Evolutionary conservation across 108 stramenopile species (phyloP), one percentile per base, ranked within the genome.

Genomic region (Fistulifera solaris): DNA sequence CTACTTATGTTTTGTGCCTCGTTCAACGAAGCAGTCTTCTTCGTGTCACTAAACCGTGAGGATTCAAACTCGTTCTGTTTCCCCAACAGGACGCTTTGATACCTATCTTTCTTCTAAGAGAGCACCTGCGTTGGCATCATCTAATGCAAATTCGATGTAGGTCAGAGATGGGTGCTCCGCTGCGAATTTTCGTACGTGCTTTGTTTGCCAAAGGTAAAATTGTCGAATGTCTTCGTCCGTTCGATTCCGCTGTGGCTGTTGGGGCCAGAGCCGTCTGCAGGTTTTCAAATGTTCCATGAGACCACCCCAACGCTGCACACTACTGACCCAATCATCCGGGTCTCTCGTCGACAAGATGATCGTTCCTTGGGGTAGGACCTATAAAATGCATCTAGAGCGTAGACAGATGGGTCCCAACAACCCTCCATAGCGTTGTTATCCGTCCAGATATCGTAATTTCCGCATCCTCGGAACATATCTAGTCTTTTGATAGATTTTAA

Each of bases 101-200:
- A 4, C 50, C 50, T 22, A 51, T 23, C 15, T n/a, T 27, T 51
- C 24, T 5, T 51, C 25, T 6, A 51, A 23, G 5, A 26, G 22
- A 23, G 17, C 25, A 6, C 24, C 24, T 16, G 50, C 4, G 50
- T 27, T 12, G 25, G 22, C 35, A 23, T 58, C 56, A 17, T 60
- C 59, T 0, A 60, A 21, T 12, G 27, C 0, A 31, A 60, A 23
- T 23, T 60, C 59, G 13, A 60, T n/a, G 14, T 60, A 60, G 48
- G 59, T 60, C 59, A 60, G 19, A 19, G 48, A 38, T 11, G 48
- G 59, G 35, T 51, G 49, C 0, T 19, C 48, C 17, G 24, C 24
- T 21, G 59, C 59, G 31, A 60, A 60, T 6, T 28, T n/a, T 16
- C 59, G 46, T 26, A 60, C 49, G 28, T 31, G 24, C 19, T 60